Conservation (phyloP, 139 green algal species). For the Zygnema circumcarinatum region DNA sequence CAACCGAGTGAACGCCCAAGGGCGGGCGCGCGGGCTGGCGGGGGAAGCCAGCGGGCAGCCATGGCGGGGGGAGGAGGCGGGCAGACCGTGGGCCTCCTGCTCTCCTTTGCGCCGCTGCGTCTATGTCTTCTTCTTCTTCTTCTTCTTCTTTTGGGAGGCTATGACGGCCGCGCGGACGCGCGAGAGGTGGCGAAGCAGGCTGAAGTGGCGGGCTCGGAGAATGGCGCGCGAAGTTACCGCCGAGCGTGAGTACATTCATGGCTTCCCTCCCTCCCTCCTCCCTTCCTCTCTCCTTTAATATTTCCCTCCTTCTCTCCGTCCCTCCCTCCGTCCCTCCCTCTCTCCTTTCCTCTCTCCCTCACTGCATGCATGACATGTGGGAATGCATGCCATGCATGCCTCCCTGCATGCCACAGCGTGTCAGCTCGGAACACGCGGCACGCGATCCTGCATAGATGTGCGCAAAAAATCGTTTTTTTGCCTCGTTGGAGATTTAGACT, state of each 20-base stretch:
- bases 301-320: conserved; percentile 4
- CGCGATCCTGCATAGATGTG: too few relatives aligned
- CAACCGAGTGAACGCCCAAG: too few relatives aligned
- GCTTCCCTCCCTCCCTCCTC: neutral
- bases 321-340: neutral
- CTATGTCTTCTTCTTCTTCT: neutral
- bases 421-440: too few relatives aligned
- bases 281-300: neutral
- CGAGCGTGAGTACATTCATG: neutral
- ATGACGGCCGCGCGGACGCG: neutral
- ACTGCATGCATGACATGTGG: neutral
- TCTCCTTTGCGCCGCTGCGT: neutral
- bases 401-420: too few relatives aligned
- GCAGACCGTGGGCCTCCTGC: neutral
- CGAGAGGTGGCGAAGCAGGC: neutral
- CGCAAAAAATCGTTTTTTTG: conserved; percentile 7
- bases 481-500: neutral
- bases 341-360: neutral
- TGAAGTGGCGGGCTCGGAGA: neutral
- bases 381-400: too few relatives aligned
- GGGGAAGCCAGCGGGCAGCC: too few relatives aligned
- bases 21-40: too few relatives aligned
- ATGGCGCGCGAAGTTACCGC: neutral
- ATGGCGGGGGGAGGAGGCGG: neutral
- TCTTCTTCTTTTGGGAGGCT: too few relatives aligned